Conservation (phyloP, 2,329 filamentous ascomycete species). For the Cladosporium halotolerans region DNA sequence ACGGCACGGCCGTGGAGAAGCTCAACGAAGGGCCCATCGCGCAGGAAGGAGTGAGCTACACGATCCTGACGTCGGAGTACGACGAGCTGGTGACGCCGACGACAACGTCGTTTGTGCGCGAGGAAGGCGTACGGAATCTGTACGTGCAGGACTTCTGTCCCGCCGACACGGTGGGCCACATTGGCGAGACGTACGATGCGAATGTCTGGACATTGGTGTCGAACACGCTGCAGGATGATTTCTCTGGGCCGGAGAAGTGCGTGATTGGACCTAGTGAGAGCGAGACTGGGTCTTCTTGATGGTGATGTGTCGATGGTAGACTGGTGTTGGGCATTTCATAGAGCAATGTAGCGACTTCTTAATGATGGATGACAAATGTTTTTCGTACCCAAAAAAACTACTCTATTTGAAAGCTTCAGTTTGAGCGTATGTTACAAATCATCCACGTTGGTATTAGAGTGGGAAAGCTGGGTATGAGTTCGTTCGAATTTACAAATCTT, state of each 20-base stretch:
- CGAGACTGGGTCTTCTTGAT: too few species aligned
- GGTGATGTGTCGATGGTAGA: too few species aligned
- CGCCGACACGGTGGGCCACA: slow-evolving; percentile 18
- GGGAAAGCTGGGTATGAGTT: too few species aligned
- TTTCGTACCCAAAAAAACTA: too few species aligned
- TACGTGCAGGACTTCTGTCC: slow-evolving; percentile 22
- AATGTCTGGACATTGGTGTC: slow-evolving; percentile 21
- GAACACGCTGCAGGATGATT: slow-evolving; percentile 18
- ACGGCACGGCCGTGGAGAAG: slow-evolving; percentile 13
- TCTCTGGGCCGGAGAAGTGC: slow-evolving; percentile 15
- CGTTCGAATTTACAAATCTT: too few species aligned
- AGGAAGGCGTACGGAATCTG: slow-evolving; percentile 19
- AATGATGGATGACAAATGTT: too few species aligned
- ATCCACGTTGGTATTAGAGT: too few species aligned
- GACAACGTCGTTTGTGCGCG: slow-evolving; percentile 18
- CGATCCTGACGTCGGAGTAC: slow-evolving; percentile 17
- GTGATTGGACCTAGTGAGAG: slow-evolving; percentile 4
- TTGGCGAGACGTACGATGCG: slow-evolving; percentile 21
- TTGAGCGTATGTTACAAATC: too few species aligned
- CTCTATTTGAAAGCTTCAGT: too few species aligned
- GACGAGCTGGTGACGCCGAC: slow-evolving; percentile 23
- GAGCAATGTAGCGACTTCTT: too few species aligned
- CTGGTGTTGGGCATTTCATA: too few species aligned
- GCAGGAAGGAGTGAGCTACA: slow-evolving; percentile 17
- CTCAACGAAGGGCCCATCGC: slow-evolving; percentile 18